Evolutionary conservation across 1,284 basidiomycete genomes (phyloP), one percentile per base, ranked within the genome.

Genomic region (Apiotrichum porosum): DNA sequence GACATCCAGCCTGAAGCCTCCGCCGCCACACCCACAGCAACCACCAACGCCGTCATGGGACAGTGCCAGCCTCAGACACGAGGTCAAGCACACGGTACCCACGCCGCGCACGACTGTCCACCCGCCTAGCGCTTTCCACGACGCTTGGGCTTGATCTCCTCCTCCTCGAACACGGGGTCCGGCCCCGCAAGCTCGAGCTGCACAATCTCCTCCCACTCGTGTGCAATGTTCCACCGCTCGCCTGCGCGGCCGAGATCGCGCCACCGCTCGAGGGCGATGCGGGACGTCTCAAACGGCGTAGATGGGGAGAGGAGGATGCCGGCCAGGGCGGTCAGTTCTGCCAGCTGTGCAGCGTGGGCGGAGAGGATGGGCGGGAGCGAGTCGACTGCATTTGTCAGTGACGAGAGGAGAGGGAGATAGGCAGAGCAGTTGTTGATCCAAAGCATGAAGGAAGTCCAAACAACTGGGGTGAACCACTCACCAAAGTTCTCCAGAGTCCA

Each of bases 401-500:
- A 21, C 5, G 45, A n/a, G 17, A 19, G 15, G 17, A 17, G 18
- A 38, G 21, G n/a, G 17, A 14, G 32, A 12, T 28, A 6, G 12
- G 26, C 26, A 28, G 12, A 28, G 32, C 4, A n/a, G 3, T 17
- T 2, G 12, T 8, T 18, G 37, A 42, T 15, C 24, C 1, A 22
- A 13, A 23, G 18, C 37, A 18, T 19, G 22, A 32, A 12, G 37
- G 22, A 17, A 22, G 12, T 6, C 22, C 5, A 6, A 23, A 17
- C 14, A 15, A 1, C 14, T 13, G 0, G 5, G 21, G 9, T 12
- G 30, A 9, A 8, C 12, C 10, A 45, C 66, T 32, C 42, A 69
- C 69, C 61, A 42, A 72, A 68, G 34, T 56, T 49, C 38, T 69
- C 63, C 10, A 72, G 41, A 10, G 69, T 70, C 69, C 69, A 72